Conservation (phyloP, 1,139 yeast species). For the Blastobotrys raffinosifermentans region DNA sequence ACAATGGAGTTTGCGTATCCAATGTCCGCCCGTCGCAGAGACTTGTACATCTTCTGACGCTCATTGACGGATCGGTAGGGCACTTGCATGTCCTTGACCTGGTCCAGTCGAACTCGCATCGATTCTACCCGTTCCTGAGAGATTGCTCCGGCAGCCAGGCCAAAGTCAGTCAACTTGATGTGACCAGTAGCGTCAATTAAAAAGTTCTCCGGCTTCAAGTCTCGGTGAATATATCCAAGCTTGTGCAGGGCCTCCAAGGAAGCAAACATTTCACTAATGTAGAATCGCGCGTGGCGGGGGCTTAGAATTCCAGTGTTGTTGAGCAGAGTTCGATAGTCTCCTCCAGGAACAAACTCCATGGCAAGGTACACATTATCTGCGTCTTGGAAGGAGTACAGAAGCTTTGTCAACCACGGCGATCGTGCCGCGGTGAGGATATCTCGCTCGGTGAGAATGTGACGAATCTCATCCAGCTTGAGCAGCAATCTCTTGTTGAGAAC, state of each 20-base stretch:
- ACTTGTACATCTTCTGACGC: slow-evolving; percentile 78
- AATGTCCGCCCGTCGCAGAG: slow-evolving; percentile 55
- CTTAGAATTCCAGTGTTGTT: slow-evolving; percentile 89
- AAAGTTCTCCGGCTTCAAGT: slow-evolving; percentile 95
- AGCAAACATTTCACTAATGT: slow-evolving; percentile 92
- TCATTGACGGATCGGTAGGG: slow-evolving; percentile 72
- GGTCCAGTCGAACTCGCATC: slow-evolving; percentile 79
- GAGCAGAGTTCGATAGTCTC: slow-evolving; percentile 91
- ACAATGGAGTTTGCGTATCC: slow-evolving; percentile 93
- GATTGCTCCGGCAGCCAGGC: slow-evolving; percentile 94
- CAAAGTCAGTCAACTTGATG: slow-evolving; percentile 94
- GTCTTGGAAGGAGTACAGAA: slow-evolving; percentile 94
- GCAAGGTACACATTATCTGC: slow-evolving; percentile 85
- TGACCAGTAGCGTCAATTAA: slow-evolving; percentile 92
- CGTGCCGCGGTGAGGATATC: slow-evolving; percentile 93
- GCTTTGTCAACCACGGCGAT: slow-evolving; percentile 92
- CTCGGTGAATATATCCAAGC: slow-evolving; percentile 94
- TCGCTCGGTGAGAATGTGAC: slow-evolving; percentile 93
- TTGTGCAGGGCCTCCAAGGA: slow-evolving; percentile 92
- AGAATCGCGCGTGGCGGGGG: slow-evolving; percentile 94
- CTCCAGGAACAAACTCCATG: slow-evolving; percentile 99
- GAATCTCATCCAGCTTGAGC: slow-evolving; percentile 87
- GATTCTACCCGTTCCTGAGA: slow-evolving; percentile 91
- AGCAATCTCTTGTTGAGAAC: slow-evolving; percentile 82
- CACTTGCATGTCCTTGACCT: slow-evolving; percentile 61